Conservation (phyloP, 139 green algal genomes). For the Chlamydomonas asymmetrica region DNA sequence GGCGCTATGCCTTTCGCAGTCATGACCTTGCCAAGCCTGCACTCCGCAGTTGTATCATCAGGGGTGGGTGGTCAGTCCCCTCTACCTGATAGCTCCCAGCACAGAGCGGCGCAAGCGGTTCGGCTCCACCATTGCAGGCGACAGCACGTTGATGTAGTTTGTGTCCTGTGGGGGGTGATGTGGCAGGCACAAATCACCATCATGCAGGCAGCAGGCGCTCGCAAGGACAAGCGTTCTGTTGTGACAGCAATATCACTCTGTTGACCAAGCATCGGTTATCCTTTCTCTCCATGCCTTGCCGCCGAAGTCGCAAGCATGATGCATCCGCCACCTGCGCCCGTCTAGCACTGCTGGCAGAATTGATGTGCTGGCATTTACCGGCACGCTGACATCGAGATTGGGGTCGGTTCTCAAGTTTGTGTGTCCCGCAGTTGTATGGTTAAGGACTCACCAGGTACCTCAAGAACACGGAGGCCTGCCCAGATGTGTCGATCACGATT, state of each 20-base stretch:
- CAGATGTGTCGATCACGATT: constrained; percentile 47
- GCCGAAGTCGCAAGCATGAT: background rate
- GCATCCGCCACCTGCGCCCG: background rate
- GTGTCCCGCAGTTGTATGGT: background rate
- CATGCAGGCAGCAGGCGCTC: background rate
- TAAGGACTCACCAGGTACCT: constrained; percentile 40
- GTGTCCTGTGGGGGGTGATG: constrained; percentile 44
- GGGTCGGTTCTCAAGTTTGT: background rate
- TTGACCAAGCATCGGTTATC: background rate
- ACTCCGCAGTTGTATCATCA: too few species aligned
- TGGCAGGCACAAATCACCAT: background rate
- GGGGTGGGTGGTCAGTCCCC: too few species aligned
- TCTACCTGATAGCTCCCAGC: constrained; percentile 55
- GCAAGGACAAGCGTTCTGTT: background rate
- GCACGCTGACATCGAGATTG: background rate
- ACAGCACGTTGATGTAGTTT: constrained; percentile 61
- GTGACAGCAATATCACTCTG: background rate
- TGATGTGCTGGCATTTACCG: background rate
- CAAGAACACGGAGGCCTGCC: constrained; percentile 57
- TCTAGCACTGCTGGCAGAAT: background rate
- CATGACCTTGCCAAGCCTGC: too few species aligned
- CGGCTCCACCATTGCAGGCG: constrained; percentile 37
- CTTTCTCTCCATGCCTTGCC: background rate
- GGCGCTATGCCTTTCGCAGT: too few species aligned
- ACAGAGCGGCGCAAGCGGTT: constrained; percentile 46